Percentiles rank a stretch among this genome's conserved stretches.
Conservation (phyloP, 1,284 basidiomycete species). For the Thecaphora thlaspeos region DNA sequence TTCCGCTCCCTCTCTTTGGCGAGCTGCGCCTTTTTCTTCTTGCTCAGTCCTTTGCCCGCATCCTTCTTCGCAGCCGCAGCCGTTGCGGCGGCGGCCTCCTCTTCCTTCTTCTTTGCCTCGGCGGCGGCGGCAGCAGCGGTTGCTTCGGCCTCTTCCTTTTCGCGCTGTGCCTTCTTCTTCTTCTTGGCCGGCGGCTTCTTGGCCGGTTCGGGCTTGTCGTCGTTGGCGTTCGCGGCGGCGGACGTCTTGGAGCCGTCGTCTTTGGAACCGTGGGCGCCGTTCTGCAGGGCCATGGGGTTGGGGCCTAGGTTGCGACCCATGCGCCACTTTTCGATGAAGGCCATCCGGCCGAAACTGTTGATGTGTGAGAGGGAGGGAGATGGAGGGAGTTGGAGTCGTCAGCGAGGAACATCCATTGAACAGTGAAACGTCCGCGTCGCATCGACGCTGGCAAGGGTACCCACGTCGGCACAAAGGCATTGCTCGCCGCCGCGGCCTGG, state of each 20-base stretch:
- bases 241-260: conserved; percentile 9
- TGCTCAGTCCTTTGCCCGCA: conserved; percentile 25
- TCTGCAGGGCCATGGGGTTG: conserved; percentile 4
- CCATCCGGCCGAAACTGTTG: conserved; percentile 37
- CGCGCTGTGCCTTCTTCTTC: conserved; percentile 40
- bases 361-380: neutral
- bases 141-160: conserved; percentile 35
- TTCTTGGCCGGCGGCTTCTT: conserved; percentile 40
- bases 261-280: conserved; percentile 4
- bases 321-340: conserved; percentile 48
- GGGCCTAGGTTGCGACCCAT: conserved; percentile 36
- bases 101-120: conserved; percentile 32
- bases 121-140: conserved; percentile 20
- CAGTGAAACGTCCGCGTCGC: too few species aligned
- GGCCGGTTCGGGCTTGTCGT: conserved; percentile 17
- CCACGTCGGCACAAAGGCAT: conserved; percentile 33
- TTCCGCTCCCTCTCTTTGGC: conserved; percentile 37
- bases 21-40: conserved; percentile 44
- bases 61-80: conserved; percentile 40
- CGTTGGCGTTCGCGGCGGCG: conserved; percentile 11
- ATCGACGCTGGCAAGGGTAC: neutral
- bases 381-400: too few species aligned
- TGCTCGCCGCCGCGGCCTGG: conserved; percentile 8
- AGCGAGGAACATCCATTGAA: too few species aligned
- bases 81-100: conserved; percentile 23